phyloP scores from a whole-genome alignment of 2,329 filamentous ascomycete species.

The Penicillium hordei region DNA sequence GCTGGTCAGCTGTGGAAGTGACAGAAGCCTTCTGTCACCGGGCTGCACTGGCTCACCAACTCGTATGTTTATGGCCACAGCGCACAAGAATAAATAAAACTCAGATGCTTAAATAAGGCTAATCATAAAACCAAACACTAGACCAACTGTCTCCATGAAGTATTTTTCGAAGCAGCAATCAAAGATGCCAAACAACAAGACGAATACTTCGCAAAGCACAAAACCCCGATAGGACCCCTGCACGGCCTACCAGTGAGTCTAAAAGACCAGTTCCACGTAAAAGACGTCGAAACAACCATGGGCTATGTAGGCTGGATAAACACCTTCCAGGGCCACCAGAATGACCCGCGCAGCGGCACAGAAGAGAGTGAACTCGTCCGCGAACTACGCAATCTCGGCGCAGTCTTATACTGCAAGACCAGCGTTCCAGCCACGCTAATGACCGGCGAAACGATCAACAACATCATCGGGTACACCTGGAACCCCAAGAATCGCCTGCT shows the following conservation, averaged over 20 bases:
- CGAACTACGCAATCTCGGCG: constrained; percentile 55
- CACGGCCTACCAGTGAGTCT: constrained; percentile 62
- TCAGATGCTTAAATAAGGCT: neutral
- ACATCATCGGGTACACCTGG: constrained; percentile 58
- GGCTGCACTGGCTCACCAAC: constrained; percentile 59
- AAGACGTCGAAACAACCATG: constrained; percentile 58
- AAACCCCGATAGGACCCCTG: constrained; percentile 56
- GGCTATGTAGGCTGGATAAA: constrained; percentile 67
- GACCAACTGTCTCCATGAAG: constrained; percentile 55
- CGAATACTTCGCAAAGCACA: constrained; percentile 44
- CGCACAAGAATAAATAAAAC: neutral
- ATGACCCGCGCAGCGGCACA: constrained; percentile 50
- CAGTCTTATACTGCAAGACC: constrained; percentile 57
- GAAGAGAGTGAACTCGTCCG: constrained; percentile 60
- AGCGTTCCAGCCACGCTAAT: constrained; percentile 57
- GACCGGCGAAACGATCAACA: constrained; percentile 61
- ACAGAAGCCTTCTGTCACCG: constrained; percentile 58
- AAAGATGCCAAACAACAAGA: constrained; percentile 52
- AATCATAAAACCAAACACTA: neutral
- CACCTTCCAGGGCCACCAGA: constrained; percentile 57
- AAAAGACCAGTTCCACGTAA: constrained; percentile 51
- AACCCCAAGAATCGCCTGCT: constrained; percentile 59
- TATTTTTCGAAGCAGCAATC: constrained; percentile 56
- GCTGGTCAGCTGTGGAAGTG: constrained; percentile 58
- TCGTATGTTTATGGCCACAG: constrained; percentile 38